phyloP scores from a whole-genome alignment of 2,329 filamentous ascomycete species.

The Paecilomyces fulvus region DNA sequence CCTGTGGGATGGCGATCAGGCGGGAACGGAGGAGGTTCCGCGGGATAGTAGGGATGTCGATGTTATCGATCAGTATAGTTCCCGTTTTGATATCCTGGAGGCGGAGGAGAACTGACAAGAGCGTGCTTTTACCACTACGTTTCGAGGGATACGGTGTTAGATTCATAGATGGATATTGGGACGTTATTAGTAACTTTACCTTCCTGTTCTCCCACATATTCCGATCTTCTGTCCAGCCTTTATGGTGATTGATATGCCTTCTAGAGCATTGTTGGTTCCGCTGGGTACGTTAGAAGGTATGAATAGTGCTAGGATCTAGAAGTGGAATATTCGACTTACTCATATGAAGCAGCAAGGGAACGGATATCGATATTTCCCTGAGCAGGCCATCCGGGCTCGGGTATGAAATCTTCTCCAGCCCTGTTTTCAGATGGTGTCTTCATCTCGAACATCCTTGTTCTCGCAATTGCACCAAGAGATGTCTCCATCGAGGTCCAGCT shows the following conservation, averaged over 20 bases:
- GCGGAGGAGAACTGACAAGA: conserved; percentile 42
- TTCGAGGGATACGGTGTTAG: neutral
- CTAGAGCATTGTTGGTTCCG: neutral
- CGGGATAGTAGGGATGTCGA: conserved; percentile 39
- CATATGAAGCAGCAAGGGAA: neutral
- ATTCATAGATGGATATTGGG: neutral
- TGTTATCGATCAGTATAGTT: conserved; percentile 38
- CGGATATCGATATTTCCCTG: neutral
- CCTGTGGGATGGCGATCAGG: conserved; percentile 44
- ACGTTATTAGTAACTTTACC: neutral
- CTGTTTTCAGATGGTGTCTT: neutral
- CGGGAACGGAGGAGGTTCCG: conserved; percentile 39
- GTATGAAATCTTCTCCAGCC: neutral
- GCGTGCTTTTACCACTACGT: conserved; percentile 44
- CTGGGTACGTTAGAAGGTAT: neutral
- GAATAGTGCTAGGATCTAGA: neutral
- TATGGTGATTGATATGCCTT: neutral
- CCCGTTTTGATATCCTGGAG: conserved; percentile 40
- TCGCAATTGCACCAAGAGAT: conserved; percentile 42
- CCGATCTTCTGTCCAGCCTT: conserved; percentile 1
- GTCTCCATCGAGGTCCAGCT: conserved; percentile 39
- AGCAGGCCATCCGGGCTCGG: neutral
- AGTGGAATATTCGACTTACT: neutral
- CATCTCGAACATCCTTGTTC: conserved; percentile 12
- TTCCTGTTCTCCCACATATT: conserved; percentile 3